Evolutionary conservation across 2,329 filamentous ascomycete genomes (phyloP).

Genomic region (Byssothecium circinans): DNA sequence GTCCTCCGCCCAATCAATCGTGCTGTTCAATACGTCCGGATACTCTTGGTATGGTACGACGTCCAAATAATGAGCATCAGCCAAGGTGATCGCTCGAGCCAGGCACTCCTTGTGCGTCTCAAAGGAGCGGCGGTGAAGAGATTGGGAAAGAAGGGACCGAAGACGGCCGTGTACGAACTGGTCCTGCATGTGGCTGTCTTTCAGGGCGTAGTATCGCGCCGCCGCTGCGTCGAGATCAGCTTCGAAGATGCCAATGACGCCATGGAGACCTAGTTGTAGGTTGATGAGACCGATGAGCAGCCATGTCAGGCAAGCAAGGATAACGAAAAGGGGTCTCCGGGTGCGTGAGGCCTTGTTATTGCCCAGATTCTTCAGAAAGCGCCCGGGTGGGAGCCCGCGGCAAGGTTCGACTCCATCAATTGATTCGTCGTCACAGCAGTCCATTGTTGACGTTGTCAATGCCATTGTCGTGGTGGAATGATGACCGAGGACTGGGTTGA

Average conservation of each 20-base stretch:
- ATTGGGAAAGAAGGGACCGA: conserved; percentile 7
- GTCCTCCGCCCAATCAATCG: conserved; percentile 24
- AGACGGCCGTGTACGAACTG: conserved; percentile 10
- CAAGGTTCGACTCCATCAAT: no score
- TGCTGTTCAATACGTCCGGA: conserved; percentile 16
- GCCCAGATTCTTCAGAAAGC: no score
- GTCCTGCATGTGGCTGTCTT: conserved; percentile 5
- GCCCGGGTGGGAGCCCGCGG: no score
- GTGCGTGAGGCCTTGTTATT: neutral
- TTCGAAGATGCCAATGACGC: neutral
- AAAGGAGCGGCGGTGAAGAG: conserved; percentile 13
- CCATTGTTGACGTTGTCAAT: no score
- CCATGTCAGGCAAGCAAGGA: neutral
- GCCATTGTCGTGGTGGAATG: no score
- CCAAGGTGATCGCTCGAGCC: conserved; percentile 19
- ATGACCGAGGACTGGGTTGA: no score
- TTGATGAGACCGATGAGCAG: neutral
- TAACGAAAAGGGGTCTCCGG: neutral
- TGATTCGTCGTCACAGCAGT: no score
- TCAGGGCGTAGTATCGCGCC: neutral
- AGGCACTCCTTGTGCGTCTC: conserved; percentile 32
- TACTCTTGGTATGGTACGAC: conserved; percentile 13
- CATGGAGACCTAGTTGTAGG: neutral
- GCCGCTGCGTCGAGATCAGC: neutral
- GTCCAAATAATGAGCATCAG: conserved; percentile 12